Evolutionary conservation across 176 grass and related monocot species (phyloP).

Genomic region (Pharus latifolius): DNA sequence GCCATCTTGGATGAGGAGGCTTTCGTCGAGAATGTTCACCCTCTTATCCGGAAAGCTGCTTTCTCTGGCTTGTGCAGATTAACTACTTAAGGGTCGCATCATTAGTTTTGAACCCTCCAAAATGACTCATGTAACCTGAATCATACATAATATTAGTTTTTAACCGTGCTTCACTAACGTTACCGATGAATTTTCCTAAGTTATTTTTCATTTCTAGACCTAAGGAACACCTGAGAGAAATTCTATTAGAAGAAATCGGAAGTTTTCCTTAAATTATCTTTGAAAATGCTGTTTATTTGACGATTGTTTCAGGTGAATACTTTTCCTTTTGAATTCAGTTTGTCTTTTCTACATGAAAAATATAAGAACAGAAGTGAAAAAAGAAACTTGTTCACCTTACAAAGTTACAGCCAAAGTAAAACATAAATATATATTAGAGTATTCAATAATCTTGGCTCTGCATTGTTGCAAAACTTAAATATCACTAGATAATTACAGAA

Average conservation of each 20-base stretch:
- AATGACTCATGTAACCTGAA: conserved; percentile 11
- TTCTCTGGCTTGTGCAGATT: conserved; percentile 70
- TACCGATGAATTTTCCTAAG: not conserved
- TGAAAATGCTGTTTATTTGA: not conserved
- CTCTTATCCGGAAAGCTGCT: conserved; percentile 64
- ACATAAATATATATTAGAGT: too few relatives aligned
- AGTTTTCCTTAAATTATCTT: not conserved
- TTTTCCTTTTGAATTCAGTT: too few relatives aligned
- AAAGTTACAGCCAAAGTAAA: too few relatives aligned
- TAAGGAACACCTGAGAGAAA: not conserved
- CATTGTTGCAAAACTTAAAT: too few relatives aligned
- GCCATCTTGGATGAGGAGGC: conserved; percentile 55
- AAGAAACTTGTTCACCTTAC: too few relatives aligned
- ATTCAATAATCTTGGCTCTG: too few relatives aligned
- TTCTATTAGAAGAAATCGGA: not conserved
- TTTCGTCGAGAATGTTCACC: conserved; percentile 52
- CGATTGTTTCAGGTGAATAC: not conserved
- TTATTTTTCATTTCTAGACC: not conserved
- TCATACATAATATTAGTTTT: not conserved
- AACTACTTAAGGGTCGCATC: conserved; percentile 35
- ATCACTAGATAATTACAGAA: too few relatives aligned
- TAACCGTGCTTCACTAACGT: conserved; percentile 5
- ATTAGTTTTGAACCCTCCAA: not conserved
- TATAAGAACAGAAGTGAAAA: too few relatives aligned
- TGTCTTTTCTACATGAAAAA: too few relatives aligned